Percentiles rank a stretch among this genome's conserved stretches.
These are phyloP conservation scores for Phytophthora niederhauseri DNA, from an alignment of 352 stramenopile genomes.

Conservation along the genomic window DNA sequence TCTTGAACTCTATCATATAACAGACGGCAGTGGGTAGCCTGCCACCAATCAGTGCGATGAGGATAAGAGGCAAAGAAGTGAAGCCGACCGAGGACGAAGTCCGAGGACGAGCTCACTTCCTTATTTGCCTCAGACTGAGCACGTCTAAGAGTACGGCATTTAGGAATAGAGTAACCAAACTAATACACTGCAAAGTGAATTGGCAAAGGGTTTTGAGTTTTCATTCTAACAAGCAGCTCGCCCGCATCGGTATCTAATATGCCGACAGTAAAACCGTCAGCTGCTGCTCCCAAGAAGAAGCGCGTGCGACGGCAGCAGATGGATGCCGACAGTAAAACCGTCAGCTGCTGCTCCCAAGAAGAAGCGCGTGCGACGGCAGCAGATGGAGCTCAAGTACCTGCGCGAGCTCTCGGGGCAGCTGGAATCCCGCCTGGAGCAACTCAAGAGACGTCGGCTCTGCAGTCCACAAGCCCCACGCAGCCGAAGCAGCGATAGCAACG, in stretches of 20 bases:
- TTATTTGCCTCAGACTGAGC: constrained; percentile 2
- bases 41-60: not conserved
- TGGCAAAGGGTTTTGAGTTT: too few species aligned
- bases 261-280: not conserved
- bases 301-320: constrained; percentile 40
- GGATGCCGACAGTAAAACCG: constrained; percentile 6
- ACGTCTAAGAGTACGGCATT: not conserved
- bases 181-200: too few species aligned
- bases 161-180: too few species aligned
- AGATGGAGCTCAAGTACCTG: constrained; percentile 42
- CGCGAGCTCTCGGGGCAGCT: constrained; percentile 40
- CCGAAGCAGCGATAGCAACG: too few species aligned
- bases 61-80: not conserved
- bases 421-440: constrained; percentile 32
- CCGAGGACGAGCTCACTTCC: constrained; percentile 11
- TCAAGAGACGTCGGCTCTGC: constrained; percentile 27
- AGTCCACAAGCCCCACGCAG: too few species aligned
- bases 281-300: constrained; percentile 30
- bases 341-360: constrained; percentile 17
- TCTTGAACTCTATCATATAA: too few species aligned
- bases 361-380: constrained; percentile 41
- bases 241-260: not conserved
- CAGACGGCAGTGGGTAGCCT: too few species aligned
- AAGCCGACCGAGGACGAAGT: not conserved
- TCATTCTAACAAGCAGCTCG: constrained; percentile 6